These are phyloP conservation scores for Axilococcus clingmanii DNA, from an alignment of 139 green algal genomes.

Conservation along the genomic window DNA sequence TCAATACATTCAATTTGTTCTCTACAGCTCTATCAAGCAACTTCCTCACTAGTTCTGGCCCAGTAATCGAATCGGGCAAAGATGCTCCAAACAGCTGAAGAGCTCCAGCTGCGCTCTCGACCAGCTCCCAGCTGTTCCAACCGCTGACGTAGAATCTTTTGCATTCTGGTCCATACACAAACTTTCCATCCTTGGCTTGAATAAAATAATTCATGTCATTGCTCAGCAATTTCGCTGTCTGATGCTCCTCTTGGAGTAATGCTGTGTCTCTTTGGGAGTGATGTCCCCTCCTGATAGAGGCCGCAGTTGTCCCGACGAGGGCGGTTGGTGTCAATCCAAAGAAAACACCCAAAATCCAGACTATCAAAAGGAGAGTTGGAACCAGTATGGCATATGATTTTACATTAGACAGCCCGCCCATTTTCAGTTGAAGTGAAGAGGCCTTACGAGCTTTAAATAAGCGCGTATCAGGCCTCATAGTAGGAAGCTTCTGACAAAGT, in stretches of 20 bases:
- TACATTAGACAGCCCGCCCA: too few relatives aligned
- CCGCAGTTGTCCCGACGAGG: neutral
- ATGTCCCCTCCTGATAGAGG: too few relatives aligned
- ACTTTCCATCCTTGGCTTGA: slow-evolving; percentile 16
- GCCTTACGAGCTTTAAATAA: too few relatives aligned
- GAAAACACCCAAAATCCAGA: too few relatives aligned
- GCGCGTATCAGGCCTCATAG: too few relatives aligned
- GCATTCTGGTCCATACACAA: slow-evolving; percentile 27
- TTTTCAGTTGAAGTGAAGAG: too few relatives aligned
- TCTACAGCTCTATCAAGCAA: slow-evolving; percentile 24
- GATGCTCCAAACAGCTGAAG: slow-evolving; percentile 34
- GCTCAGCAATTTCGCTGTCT: too few relatives aligned
- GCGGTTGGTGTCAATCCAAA: neutral
- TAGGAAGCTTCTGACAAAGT: too few relatives aligned
- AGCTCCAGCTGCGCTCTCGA: slow-evolving; percentile 39
- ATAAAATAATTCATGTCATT: slow-evolving; percentile 30
- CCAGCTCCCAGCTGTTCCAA: slow-evolving; percentile 41
- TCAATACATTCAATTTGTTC: slow-evolving; percentile 28
- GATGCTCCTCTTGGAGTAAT: neutral
- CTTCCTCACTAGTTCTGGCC: slow-evolving; percentile 22
- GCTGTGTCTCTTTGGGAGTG: too few relatives aligned
- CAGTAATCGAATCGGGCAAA: slow-evolving; percentile 25
- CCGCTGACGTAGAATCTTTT: slow-evolving; percentile 18
- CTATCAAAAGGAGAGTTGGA: too few relatives aligned
- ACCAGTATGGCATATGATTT: too few relatives aligned